Conservation (phyloP, 164 flowering plant species). For the Vitis cinerea region DNA sequence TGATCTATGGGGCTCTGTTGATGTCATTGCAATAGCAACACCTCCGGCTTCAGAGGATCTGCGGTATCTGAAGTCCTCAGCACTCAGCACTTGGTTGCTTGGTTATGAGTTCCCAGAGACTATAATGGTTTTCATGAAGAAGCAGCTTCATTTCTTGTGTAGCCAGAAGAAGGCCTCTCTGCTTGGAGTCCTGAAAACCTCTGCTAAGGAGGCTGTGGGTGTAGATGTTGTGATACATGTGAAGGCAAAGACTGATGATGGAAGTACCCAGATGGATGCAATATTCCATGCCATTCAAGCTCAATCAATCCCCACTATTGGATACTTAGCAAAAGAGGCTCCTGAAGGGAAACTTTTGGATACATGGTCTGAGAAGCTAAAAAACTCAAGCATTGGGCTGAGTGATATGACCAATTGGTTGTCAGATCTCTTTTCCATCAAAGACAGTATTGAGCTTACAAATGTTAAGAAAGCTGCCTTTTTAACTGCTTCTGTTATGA, state of each 20-base stretch:
- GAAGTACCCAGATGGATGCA: constrained; percentile 44
- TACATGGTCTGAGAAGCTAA: constrained; percentile 61
- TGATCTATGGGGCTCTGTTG: constrained; percentile 56
- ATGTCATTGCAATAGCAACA: constrained; percentile 59
- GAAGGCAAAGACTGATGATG: constrained; percentile 67
- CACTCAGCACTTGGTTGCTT: constrained; percentile 70
- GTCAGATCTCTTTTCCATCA: constrained; percentile 66
- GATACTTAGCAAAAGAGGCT: constrained; percentile 62
- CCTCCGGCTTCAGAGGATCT: constrained; percentile 77
- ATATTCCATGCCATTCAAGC: constrained; percentile 32
- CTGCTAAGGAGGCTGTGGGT: constrained; percentile 50
- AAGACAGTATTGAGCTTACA: constrained; percentile 56
- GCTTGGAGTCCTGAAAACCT: constrained; percentile 47
- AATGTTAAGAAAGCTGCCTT: constrained; percentile 72
- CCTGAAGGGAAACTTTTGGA: constrained; percentile 81
- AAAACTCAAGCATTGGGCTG: constrained; percentile 38
- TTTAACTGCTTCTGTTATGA: constrained; percentile 61
- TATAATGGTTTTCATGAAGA: constrained; percentile 65
- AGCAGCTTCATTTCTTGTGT: constrained; percentile 69
- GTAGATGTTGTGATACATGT: constrained; percentile 67
- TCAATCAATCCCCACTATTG: constrained; percentile 49
- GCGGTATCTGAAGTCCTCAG: constrained; percentile 75
- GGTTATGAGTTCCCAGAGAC: constrained; percentile 91
- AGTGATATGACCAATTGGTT: constrained; percentile 63
- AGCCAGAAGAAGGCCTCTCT: constrained; percentile 72